These are phyloP conservation scores for Phyllostachys edulis DNA, from an alignment of 176 grass and related monocot genomes.

Conservation along the genomic window DNA sequence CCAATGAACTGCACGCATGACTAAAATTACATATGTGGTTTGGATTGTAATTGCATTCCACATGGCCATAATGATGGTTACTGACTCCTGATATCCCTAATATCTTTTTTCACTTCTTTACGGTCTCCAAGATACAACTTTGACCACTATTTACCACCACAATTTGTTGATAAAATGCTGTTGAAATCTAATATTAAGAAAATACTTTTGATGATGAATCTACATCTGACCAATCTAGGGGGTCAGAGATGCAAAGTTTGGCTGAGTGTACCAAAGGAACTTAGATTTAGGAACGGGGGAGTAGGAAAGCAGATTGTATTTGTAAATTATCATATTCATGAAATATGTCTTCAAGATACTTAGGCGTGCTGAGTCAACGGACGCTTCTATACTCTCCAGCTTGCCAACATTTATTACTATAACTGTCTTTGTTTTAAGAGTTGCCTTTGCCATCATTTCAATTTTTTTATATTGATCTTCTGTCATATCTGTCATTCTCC, in stretches of 20 bases:
- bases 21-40: neutral
- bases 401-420: conserved; percentile 20
- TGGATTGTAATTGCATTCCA: neutral
- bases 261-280: neutral
- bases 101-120: neutral
- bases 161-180: neutral
- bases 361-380: neutral
- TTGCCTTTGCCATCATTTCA: neutral
- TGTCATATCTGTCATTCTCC: neutral
- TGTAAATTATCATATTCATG: neutral
- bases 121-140: neutral
- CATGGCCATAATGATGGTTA: neutral
- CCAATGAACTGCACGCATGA: neutral
- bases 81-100: neutral
- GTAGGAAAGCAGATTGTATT: neutral
- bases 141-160: neutral
- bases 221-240: neutral
- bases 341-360: neutral
- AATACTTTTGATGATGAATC: neutral
- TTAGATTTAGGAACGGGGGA: neutral
- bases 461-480: too few species aligned
- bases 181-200: conserved; percentile 11
- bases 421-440: neutral
- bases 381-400: conserved; percentile 1
- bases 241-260: conserved; percentile 3